Evolutionary conservation across 1,139 yeast genomes (phyloP).

Genomic region (Candida tropicalis): DNA sequence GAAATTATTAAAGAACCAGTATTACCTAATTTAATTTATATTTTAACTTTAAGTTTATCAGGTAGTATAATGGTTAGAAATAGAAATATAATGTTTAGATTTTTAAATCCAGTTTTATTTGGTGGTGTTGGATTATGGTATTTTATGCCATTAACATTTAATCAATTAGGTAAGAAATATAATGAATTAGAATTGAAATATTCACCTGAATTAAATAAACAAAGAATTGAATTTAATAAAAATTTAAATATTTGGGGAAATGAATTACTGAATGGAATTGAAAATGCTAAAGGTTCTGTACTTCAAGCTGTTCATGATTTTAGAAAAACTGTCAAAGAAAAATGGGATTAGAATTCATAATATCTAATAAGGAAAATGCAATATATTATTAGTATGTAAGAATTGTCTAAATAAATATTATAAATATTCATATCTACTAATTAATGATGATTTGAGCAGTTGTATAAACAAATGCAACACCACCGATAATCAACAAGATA

Average conservation of each 20-base stretch:
- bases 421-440: no score
- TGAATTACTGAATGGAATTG: slow-evolving; percentile 16
- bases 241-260: slow-evolving; percentile 18
- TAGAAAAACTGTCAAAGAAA: slow-evolving; percentile 21
- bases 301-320: slow-evolving; percentile 25
- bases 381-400: no score
- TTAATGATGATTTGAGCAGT: slow-evolving; percentile 67
- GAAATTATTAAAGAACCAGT: slow-evolving; percentile 44
- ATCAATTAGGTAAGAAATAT: slow-evolving; percentile 22
- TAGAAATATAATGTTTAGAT: slow-evolving; percentile 50
- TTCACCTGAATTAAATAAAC: slow-evolving; percentile 38
- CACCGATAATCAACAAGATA: slow-evolving; percentile 56
- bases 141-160: slow-evolving; percentile 41
- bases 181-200: slow-evolving; percentile 55
- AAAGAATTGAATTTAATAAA: slow-evolving; percentile 21
- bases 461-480: slow-evolving; percentile 63
- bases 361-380: neutral
- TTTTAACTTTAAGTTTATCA: slow-evolving; percentile 55
- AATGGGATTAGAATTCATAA: slow-evolving; percentile 7
- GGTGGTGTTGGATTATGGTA: slow-evolving; percentile 45
- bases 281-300: slow-evolving; percentile 20
- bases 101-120: slow-evolving; percentile 50
- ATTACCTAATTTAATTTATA: slow-evolving; percentile 56
- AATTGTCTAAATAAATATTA: no score
- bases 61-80: slow-evolving; percentile 57